Percentiles rank a stretch among this genome's conserved stretches.
Conservation (phyloP, 257 asterid species). For the Solanum virginianum region DNA sequence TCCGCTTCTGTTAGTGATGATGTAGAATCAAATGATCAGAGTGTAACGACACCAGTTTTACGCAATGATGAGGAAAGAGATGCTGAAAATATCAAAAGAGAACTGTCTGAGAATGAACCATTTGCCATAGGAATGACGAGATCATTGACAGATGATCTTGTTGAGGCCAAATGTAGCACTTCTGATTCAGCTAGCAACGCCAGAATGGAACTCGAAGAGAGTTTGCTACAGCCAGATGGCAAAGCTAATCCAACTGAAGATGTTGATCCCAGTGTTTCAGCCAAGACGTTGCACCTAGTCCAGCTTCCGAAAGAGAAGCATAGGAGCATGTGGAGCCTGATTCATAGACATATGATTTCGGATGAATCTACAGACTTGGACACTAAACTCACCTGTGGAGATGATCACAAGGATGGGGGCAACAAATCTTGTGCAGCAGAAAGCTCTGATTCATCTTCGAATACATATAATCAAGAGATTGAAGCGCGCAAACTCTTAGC, state of each 20-base stretch:
- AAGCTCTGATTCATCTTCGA: conserved; percentile 1
- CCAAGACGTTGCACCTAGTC: neutral
- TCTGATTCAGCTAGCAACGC: conserved; percentile 12
- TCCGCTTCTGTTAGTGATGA: neutral
- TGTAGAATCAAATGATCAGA: neutral
- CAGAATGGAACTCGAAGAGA: neutral
- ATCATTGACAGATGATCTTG: neutral
- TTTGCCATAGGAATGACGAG: neutral
- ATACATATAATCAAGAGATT: conserved; percentile 27
- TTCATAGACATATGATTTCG: conserved; percentile 20
- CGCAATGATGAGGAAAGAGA: neutral
- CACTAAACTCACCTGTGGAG: neutral
- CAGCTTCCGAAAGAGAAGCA: conserved; percentile 1
- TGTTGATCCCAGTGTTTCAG: neutral
- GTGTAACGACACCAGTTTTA: neutral
- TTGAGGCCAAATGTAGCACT: conserved; percentile 10
- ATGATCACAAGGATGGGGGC: conserved; percentile 5
- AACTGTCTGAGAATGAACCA: neutral
- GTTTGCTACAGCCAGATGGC: neutral
- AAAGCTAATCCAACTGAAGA: conserved; percentile 8
- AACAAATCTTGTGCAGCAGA: conserved; percentile 1
- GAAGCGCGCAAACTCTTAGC: conserved; percentile 58
- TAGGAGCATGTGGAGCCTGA: conserved; percentile 29
- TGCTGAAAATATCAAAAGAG: neutral
- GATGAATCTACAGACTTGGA: conserved; percentile 7